A percentile compares a stretch with the other conserved stretches of the same genome.
Conservation (phyloP, 139 green algal genomes). For the Axilococcus clingmanii region DNA sequence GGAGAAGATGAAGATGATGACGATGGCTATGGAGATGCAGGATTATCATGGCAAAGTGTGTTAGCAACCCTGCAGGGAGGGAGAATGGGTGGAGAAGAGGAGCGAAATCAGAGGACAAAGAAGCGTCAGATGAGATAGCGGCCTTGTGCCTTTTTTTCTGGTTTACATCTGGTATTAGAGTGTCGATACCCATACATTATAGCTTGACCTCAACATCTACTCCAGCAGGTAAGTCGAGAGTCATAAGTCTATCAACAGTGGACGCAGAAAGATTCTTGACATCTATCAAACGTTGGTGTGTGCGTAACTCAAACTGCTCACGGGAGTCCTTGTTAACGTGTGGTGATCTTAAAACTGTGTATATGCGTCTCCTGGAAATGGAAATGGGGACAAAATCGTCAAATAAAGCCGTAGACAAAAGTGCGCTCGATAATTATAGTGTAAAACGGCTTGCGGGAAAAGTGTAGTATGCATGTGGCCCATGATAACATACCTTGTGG, state of each 20-base stretch:
- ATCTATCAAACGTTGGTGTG: constrained; percentile 69
- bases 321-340: constrained; percentile 84
- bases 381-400: background rate
- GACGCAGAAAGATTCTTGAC: constrained; percentile 50
- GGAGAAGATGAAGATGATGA: constrained; percentile 39
- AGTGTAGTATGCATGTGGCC: background rate
- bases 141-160: no score
- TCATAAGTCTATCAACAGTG: constrained; percentile 77
- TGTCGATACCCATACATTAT: constrained; percentile 2
- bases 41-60: constrained; percentile 82
- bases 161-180: no score
- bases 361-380: constrained; percentile 26
- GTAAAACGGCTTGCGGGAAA: no score
- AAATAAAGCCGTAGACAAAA: background rate
- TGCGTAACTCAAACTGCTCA: constrained; percentile 78
- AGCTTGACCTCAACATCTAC: constrained; percentile 70
- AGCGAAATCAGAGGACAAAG: no score
- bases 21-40: constrained; percentile 65
- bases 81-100: background rate
- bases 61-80: constrained; percentile 49
- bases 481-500: constrained; percentile 44
- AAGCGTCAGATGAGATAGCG: no score
- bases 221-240: constrained; percentile 67
- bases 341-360: constrained; percentile 65
- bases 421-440: background rate